Percentiles rank a stretch among this genome's conserved stretches.
phyloP scores from a whole-genome alignment of 192 early-diverging fungal genomes.

The Podila epigama region DNA sequence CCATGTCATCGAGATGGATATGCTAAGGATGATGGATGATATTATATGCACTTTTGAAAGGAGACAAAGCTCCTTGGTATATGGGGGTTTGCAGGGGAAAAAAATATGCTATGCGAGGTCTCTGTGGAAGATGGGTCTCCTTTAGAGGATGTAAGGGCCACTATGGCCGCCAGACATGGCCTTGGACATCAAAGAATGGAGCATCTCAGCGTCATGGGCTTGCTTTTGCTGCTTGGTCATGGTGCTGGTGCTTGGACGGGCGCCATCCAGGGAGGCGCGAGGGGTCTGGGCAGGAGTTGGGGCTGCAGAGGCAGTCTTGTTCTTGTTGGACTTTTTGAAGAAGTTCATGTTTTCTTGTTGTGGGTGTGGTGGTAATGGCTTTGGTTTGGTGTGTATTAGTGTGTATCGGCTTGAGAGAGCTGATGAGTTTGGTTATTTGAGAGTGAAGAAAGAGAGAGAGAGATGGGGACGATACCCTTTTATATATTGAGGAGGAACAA shows the following conservation, averaged over 20 bases:
- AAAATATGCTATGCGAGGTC: background rate
- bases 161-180: slow-evolving; percentile 6
- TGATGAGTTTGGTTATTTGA: background rate
- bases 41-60: background rate
- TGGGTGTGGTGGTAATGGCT: background rate
- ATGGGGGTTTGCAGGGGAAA: background rate
- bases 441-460: no score
- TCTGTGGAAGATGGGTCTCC: background rate
- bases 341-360: slow-evolving; percentile 4
- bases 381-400: background rate
- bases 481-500: no score
- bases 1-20: no score
- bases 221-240: slow-evolving; percentile 3
- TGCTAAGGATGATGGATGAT: background rate
- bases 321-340: slow-evolving; percentile 15
- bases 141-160: slow-evolving; percentile 24
- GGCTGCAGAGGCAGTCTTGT: slow-evolving; percentile 5
- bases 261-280: background rate
- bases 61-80: background rate
- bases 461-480: no score
- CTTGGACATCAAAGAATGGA: slow-evolving; percentile 3
- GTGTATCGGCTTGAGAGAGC: background rate
- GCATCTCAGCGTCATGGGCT: background rate
- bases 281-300: slow-evolving; percentile 2
- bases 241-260: background rate